These are phyloP conservation scores for Trifolium dubium DNA, from an alignment of 306 rosid species.

Conservation along the genomic window DNA sequence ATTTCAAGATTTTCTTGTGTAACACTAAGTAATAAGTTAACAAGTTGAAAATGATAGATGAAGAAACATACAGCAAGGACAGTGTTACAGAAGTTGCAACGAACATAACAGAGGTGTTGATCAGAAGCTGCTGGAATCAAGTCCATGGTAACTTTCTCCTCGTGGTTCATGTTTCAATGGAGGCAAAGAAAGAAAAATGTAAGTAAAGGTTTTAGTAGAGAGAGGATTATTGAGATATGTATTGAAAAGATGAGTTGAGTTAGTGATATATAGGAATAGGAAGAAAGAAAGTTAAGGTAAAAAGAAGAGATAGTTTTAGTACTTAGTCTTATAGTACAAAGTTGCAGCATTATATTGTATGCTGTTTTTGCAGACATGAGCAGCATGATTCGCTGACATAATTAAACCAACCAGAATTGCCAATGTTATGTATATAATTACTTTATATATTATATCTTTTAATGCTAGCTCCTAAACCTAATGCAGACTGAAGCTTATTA, in stretches of 20 bases:
- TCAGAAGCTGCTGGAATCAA: conserved; percentile 73
- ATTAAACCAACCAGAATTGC: conserved; percentile 23
- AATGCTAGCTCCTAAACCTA: too few relatives aligned
- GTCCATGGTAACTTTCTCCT: conserved; percentile 78
- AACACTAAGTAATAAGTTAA: too few relatives aligned
- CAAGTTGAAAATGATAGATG: neutral
- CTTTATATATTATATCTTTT: neutral
- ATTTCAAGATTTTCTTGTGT: too few relatives aligned
- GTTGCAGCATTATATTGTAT: conserved; percentile 28
- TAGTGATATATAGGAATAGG: conserved; percentile 26
- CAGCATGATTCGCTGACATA: conserved; percentile 20
- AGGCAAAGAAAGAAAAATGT: neutral
- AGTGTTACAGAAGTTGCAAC: conserved; percentile 97
- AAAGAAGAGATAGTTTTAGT: conserved; percentile 21
- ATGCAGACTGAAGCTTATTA: too few relatives aligned
- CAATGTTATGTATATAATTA: neutral
- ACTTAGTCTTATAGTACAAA: conserved; percentile 24
- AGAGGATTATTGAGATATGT: conserved; percentile 6
- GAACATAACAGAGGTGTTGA: conserved; percentile 85
- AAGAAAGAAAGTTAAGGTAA: conserved; percentile 17
- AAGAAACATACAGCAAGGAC: conserved; percentile 76
- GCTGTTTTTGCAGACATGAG: conserved; percentile 33
- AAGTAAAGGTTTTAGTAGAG: neutral
- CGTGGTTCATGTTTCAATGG: conserved; percentile 59
- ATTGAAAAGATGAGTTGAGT: conserved; percentile 29